phyloP scores from a whole-genome alignment of 140 eudicot species.

The Flaveria floridana region DNA sequence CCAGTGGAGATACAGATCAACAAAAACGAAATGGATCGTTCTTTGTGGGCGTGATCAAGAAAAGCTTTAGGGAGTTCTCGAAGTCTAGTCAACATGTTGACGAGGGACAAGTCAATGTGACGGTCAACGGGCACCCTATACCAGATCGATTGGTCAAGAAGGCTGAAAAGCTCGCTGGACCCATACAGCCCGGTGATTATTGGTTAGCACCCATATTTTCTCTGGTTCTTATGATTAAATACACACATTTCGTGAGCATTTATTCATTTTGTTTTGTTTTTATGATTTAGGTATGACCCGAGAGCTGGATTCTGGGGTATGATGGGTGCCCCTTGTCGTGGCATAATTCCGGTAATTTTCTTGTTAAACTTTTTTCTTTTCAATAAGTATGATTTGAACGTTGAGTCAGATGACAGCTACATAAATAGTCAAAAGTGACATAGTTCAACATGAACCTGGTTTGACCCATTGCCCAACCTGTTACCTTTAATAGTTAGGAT shows the following conservation, averaged over 20 bases:
- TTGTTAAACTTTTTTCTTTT: no score
- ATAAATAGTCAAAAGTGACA: neutral
- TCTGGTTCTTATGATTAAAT: neutral
- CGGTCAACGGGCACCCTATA: constrained; percentile 81
- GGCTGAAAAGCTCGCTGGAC: constrained; percentile 95
- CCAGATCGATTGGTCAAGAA: constrained; percentile 68
- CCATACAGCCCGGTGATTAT: constrained; percentile 76
- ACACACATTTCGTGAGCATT: neutral
- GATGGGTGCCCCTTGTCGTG: constrained; percentile 94
- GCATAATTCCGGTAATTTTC: constrained; percentile 80
- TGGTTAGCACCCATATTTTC: constrained; percentile 52
- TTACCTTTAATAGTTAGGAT: neutral
- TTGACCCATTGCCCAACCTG: constrained; percentile 1
- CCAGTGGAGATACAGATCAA: constrained; percentile 51
- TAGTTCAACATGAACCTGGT: neutral
- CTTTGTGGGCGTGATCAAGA: constrained; percentile 55
- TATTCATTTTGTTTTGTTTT: neutral
- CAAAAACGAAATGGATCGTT: constrained; percentile 52
- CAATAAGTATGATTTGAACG: no score
- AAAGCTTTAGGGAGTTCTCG: constrained; percentile 58
- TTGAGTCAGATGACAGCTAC: no score
- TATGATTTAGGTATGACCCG: constrained; percentile 68
- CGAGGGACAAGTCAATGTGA: constrained; percentile 49
- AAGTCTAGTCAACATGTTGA: constrained; percentile 51
- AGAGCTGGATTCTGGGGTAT: constrained; percentile 99